phyloP scores from a whole-genome alignment of 148 eudicot species.

The Hydrangea macrophylla region DNA sequence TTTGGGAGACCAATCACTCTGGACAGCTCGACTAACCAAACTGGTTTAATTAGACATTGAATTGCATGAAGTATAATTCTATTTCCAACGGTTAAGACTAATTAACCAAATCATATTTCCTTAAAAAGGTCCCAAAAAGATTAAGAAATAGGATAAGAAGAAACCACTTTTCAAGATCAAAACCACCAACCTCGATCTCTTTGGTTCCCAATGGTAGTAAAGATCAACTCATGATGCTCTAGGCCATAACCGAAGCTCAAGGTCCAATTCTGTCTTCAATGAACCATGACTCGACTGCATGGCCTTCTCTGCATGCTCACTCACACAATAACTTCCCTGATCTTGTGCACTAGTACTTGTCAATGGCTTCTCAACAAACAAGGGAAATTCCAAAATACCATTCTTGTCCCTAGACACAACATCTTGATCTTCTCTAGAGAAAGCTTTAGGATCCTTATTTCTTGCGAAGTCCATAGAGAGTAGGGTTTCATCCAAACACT shows the following conservation, averaged over 20 bases:
- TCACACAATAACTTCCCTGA: neutral
- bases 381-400: slow-evolving; percentile 9
- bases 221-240: slow-evolving; percentile 12
- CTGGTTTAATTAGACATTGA: too few relatives aligned
- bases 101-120: too few relatives aligned
- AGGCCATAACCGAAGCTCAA: slow-evolving; percentile 43
- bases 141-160: neutral
- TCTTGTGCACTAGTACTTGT: neutral
- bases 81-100: too few relatives aligned
- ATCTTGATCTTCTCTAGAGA: neutral
- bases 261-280: slow-evolving; percentile 16
- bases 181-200: neutral
- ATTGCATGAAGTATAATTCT: too few relatives aligned
- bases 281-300: neutral
- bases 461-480: neutral
- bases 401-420: slow-evolving; percentile 3
- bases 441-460: neutral
- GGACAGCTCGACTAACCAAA: too few relatives aligned
- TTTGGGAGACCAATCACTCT: too few relatives aligned
- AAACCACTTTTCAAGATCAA: neutral
- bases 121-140: neutral
- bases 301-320: neutral
- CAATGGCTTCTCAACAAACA: slow-evolving; percentile 19
- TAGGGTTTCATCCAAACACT: slow-evolving; percentile 10
- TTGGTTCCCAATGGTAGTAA: neutral